Base-by-base conservation (phyloP, 331 rosid genomes). In the Erythrophleum ivorense region DNA sequence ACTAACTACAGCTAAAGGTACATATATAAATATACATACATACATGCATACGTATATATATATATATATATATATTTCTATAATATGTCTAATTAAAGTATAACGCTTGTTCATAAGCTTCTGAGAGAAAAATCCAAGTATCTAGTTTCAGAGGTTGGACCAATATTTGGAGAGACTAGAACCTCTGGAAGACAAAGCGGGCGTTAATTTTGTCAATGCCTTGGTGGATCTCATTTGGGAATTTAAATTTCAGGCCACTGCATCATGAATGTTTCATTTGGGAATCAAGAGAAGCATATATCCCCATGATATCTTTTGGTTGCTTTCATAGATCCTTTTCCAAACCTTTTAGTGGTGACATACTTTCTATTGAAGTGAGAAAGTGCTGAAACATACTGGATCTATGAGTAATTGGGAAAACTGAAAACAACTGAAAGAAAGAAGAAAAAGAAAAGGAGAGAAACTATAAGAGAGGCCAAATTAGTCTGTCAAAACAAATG, bases 221-320 rank as follows among this genome's bases (percentile, higher is more conserved):
- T 86, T 94, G 88, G 88, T 81, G 84, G 93, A 91, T 87, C 93
- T 92, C 69, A 84, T 94, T 88, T 94, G 98, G 98, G 96, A 94
- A 72, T 94, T 89, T 85, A 96, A 92, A 89, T 91, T 88, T 71
- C 90, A 96, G 75, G 96, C 98, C 48, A 85, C 97, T 69, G 97
- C 97, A 71, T 91, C 97, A 14, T 94, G 98, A 97, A 88, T 94
- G 86, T 92, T 92, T 83, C 96, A 94, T 68, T 81, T 94, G 79
- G 93, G 97, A 24, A 88, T 92, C 84, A 86, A 83, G 89, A 91
- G 91, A 86, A 88, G 83, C 83, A 91, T 94, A 77, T 94, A 85
- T 85, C 88, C 79, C 59, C 88, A 74, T 81, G 84, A 89, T 80
- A 72, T 91, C 57, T 92, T 94, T 82, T 87, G 97, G 98, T 92